Percentiles rank a stretch among this genome's conserved stretches.
phyloP scores from a whole-genome alignment of 2,329 filamentous ascomycete genomes.

The Aspergillus uvarum region DNA sequence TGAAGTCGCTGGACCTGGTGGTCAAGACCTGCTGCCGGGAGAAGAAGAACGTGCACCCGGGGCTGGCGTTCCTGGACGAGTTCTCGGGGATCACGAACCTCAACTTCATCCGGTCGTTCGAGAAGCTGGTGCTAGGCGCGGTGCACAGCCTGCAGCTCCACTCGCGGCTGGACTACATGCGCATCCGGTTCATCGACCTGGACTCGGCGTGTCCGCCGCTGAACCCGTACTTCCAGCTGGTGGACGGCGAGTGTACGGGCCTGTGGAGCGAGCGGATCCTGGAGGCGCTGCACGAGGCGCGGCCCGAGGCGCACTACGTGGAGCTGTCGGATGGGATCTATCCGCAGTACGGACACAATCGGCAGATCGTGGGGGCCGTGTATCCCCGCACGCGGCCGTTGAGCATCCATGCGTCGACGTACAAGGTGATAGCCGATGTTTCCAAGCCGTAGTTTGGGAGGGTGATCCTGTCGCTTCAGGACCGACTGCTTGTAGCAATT shows the following conservation, averaged over 20 bases:
- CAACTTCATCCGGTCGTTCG: constrained; percentile 70
- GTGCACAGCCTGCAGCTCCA: constrained; percentile 62
- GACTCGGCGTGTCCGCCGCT: constrained; percentile 69
- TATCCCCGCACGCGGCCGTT: constrained; percentile 41
- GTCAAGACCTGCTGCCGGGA: constrained; percentile 72
- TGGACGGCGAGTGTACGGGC: constrained; percentile 62
- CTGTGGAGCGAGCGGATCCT: constrained; percentile 72
- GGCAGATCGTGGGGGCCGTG: constrained; percentile 34
- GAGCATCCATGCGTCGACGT: constrained; percentile 42
- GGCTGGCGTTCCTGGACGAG: constrained; percentile 55
- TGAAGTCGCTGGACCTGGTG: constrained; percentile 68
- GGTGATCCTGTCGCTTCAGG: too few relatives aligned
- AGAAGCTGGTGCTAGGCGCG: constrained; percentile 64
- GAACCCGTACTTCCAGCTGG: constrained; percentile 70
- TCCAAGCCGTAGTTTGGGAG: constrained; percentile 32
- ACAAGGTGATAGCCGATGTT: constrained; percentile 43
- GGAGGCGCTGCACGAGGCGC: constrained; percentile 57
- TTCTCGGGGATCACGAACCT: constrained; percentile 71
- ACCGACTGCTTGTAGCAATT: too few relatives aligned
- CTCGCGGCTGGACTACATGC: constrained; percentile 60
- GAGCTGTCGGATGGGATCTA: constrained; percentile 66
- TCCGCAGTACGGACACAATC: constrained; percentile 32
- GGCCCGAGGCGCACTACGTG: constrained; percentile 60
- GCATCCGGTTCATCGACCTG: constrained; percentile 73
- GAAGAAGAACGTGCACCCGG: constrained; percentile 26